Conservation (phyloP, 2,329 filamentous ascomycete species). For the Fusarium ambrosium region DNA sequence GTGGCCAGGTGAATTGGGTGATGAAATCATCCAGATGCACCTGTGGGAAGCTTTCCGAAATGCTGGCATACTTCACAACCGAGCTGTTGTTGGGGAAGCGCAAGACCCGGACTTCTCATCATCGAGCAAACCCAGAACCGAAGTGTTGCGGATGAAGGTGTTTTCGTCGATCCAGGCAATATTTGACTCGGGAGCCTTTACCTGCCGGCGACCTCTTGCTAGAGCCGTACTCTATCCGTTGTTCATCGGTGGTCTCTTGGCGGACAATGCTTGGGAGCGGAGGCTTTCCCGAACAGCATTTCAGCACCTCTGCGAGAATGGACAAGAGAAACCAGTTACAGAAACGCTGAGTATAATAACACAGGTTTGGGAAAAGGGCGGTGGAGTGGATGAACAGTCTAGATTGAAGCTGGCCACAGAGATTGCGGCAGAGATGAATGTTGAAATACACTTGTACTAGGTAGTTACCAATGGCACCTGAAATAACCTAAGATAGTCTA, state of each 20-base stretch:
- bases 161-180: neutral
- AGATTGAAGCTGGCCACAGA: neutral
- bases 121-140: neutral
- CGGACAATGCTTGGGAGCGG: constrained; percentile 1
- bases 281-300: constrained; percentile 10
- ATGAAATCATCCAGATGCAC: neutral
- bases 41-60: neutral
- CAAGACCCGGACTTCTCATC: neutral
- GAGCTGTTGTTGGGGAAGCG: neutral
- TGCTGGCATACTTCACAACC: neutral
- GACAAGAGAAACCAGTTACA: constrained; percentile 7
- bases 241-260: neutral
- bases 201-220: neutral
- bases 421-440: neutral
- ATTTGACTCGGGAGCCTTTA: neutral
- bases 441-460: constrained; percentile 1
- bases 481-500: neutral
- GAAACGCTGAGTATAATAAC: constrained; percentile 4
- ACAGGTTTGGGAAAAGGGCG: neutral
- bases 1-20: neutral
- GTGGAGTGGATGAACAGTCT: neutral
- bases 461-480: neutral
- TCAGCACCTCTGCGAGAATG: constrained; percentile 10
- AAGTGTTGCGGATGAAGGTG: neutral
- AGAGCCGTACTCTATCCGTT: neutral